Conservation (phyloP, 208 protist species). For the Porcisia deanei region DNA sequence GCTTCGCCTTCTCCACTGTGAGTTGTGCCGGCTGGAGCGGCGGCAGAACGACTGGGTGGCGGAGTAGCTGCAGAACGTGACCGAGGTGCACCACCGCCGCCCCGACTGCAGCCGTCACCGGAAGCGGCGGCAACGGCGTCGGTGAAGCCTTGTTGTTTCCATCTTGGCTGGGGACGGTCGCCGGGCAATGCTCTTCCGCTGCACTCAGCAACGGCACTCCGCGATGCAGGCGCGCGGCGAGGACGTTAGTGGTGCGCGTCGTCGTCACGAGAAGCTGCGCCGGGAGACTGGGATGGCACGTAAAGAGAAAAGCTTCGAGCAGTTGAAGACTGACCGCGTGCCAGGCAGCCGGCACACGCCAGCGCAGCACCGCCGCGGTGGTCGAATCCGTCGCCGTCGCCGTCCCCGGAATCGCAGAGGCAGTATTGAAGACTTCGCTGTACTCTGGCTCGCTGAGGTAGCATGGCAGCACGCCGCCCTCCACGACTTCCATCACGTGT, state of each 20-base stretch:
- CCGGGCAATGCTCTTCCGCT: background rate
- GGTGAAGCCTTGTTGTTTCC: background rate
- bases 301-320: conserved; percentile 33
- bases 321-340: conserved; percentile 30
- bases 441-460: conserved; percentile 19
- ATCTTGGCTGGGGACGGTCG: conserved; percentile 3
- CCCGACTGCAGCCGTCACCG: conserved; percentile 25
- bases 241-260: conserved; percentile 6
- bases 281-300: conserved; percentile 21
- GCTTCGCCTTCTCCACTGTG: conserved; percentile 42
- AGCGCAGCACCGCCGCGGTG: conserved; percentile 18
- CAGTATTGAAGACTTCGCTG: conserved; percentile 14
- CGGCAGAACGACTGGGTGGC: conserved; percentile 50
- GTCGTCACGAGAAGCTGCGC: conserved; percentile 33
- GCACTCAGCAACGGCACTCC: conserved; percentile 23
- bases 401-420: conserved; percentile 3
- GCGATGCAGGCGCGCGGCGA: conserved; percentile 33
- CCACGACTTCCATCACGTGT: conserved; percentile 56
- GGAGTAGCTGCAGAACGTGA: conserved; percentile 37
- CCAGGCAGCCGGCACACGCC: conserved; percentile 36
- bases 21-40: conserved; percentile 51
- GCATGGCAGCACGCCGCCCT: conserved; percentile 46
- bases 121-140: conserved; percentile 14
- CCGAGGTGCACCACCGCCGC: conserved; percentile 38
- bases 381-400: background rate